Conservation (phyloP, 345 rosid genomes). For the Nephelium lappaceum region DNA sequence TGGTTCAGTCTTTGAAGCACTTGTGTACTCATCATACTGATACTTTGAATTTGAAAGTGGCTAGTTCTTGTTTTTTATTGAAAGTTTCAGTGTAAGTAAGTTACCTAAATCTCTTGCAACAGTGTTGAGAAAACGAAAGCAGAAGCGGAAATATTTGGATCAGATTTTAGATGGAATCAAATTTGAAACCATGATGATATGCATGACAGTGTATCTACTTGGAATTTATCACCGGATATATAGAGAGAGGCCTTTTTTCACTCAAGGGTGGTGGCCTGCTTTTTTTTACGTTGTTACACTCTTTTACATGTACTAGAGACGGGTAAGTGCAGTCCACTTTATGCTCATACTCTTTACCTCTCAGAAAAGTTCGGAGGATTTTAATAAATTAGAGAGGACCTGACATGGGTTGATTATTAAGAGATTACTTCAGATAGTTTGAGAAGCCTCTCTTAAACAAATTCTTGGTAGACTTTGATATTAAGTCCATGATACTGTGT, state of each 20-base stretch:
- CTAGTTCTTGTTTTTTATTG: slow-evolving; percentile 19
- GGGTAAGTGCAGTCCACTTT: neutral
- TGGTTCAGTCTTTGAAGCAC: neutral
- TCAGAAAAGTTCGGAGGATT: neutral
- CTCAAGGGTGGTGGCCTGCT: too few relatives aligned
- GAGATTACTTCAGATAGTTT: too few relatives aligned
- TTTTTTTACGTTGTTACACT: too few relatives aligned
- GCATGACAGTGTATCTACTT: slow-evolving; percentile 26
- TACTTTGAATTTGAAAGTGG: slow-evolving; percentile 23
- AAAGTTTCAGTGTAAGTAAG: slow-evolving; percentile 24
- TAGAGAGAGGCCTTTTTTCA: neutral
- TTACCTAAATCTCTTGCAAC: neutral
- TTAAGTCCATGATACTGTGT: too few relatives aligned
- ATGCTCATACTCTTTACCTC: neutral
- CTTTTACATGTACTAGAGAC: too few relatives aligned
- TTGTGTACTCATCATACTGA: slow-evolving; percentile 5
- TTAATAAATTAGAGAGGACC: too few relatives aligned
- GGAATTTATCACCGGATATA: slow-evolving; percentile 23
- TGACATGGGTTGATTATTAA: too few relatives aligned
- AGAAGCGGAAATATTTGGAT: slow-evolving; percentile 8
- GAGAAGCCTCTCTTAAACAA: too few relatives aligned
- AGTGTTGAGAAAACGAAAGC: slow-evolving; percentile 30
- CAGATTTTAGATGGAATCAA: slow-evolving; percentile 15
- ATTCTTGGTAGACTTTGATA: too few relatives aligned
- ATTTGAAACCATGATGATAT: slow-evolving; percentile 5